Conservation (phyloP, 2,329 filamentous ascomycete species). For the Dactylellina parvicollis region DNA sequence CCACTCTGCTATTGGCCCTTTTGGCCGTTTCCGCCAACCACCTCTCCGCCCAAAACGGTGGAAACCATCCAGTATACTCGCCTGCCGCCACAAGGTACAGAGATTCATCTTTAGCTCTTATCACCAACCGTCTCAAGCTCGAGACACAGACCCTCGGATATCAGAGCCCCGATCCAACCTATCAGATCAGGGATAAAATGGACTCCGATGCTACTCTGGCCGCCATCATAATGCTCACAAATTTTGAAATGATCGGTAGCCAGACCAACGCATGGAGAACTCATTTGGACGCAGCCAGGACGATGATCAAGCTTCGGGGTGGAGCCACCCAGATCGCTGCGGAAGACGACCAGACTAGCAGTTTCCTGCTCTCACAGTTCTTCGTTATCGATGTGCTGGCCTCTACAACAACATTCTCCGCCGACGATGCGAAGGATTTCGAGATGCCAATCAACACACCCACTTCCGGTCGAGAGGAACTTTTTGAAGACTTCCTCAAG, state of each 20-base stretch:
- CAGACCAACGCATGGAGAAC: conserved; percentile 51
- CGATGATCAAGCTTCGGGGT: conserved; percentile 43
- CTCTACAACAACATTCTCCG: conserved; percentile 39
- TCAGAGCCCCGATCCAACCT: conserved; percentile 42
- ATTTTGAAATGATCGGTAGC: conserved; percentile 47
- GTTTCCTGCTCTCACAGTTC: conserved; percentile 40
- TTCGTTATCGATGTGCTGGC: conserved; percentile 46
- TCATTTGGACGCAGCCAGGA: conserved; percentile 45
- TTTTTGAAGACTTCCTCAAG: conserved; percentile 47
- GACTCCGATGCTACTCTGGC: conserved; percentile 48
- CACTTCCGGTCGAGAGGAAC: conserved; percentile 40
- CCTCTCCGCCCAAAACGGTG: conserved; percentile 38
- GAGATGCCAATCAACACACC: conserved; percentile 43
- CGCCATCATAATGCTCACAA: conserved; percentile 49
- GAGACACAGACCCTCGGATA: conserved; percentile 47
- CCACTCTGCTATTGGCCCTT: conserved; percentile 37
- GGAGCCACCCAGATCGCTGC: conserved; percentile 40
- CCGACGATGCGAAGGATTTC: conserved; percentile 45
- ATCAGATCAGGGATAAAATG: conserved; percentile 47
- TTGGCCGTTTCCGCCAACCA: conserved; percentile 44
- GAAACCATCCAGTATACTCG: conserved; percentile 39
- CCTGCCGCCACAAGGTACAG: conserved; percentile 40
- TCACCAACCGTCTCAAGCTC: conserved; percentile 40
- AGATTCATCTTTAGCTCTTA: conserved; percentile 42
- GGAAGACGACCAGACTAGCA: conserved; percentile 36